These are phyloP conservation scores for Elongisporangium anandrum DNA, from an alignment of 352 stramenopile genomes.

Conservation along the genomic window DNA sequence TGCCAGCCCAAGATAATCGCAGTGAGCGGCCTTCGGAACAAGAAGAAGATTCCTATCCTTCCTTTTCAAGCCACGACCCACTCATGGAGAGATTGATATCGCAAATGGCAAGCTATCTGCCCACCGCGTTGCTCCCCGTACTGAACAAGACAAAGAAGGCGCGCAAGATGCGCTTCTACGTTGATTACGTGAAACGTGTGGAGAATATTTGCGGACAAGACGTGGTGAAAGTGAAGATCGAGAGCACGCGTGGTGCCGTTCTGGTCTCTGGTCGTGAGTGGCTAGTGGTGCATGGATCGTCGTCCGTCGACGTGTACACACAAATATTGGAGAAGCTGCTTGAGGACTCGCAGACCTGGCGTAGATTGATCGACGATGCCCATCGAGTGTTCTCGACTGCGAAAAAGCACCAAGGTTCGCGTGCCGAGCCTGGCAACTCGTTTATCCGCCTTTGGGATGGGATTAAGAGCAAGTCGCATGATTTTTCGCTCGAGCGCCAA, in stretches of 20 bases:
- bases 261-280: constrained; percentile 45
- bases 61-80: constrained; percentile 47
- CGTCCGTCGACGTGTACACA: constrained; percentile 37
- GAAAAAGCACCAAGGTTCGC: constrained; percentile 9
- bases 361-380: constrained; percentile 32
- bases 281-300: constrained; percentile 33
- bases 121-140: constrained; percentile 36
- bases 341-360: constrained; percentile 39
- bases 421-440: constrained; percentile 20
- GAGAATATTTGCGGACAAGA: constrained; percentile 28
- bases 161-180: constrained; percentile 67
- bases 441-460: constrained; percentile 55
- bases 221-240: constrained; percentile 37
- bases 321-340: constrained; percentile 45
- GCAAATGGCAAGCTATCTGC: constrained; percentile 54
- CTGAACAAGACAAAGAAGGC: constrained; percentile 65
- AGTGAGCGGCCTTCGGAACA: constrained; percentile 3
- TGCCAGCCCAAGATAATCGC: not conserved
- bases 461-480: constrained; percentile 31
- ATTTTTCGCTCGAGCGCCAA: constrained; percentile 36
- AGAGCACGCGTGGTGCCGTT: constrained; percentile 29
- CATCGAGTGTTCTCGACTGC: constrained; percentile 16
- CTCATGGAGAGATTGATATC: constrained; percentile 48
- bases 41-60: constrained; percentile 6
- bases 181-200: constrained; percentile 56